phyloP scores from a whole-genome alignment of 495 filamentous ascomycete species.

The Penicillium silybi region DNA sequence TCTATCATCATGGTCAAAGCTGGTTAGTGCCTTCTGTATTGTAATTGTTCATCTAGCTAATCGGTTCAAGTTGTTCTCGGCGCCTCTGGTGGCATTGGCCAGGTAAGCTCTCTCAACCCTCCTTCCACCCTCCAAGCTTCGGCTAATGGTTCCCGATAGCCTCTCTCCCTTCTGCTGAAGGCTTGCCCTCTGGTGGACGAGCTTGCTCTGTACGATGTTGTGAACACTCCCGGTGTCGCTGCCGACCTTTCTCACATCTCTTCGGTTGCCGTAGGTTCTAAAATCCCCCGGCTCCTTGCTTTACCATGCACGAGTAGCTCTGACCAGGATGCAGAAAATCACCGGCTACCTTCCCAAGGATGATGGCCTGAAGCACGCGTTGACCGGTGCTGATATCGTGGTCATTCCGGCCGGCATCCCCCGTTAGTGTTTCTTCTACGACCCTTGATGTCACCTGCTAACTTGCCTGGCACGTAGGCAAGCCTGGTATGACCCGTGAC shows the following conservation, averaged over 20 bases:
- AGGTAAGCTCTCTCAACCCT: constrained; percentile 51
- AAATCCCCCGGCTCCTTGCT: not conserved
- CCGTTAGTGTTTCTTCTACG: constrained; percentile 57
- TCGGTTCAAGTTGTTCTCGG: constrained; percentile 77
- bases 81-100: constrained; percentile 96
- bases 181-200: constrained; percentile 78
- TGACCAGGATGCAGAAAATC: constrained; percentile 63
- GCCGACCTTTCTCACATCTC: constrained; percentile 98
- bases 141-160: constrained; percentile 49
- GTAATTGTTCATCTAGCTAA: not conserved
- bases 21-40: constrained; percentile 49
- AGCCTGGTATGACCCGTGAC: constrained; percentile 98
- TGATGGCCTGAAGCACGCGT: constrained; percentile 80
- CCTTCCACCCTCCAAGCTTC: not conserved
- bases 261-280: constrained; percentile 65
- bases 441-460: not conserved
- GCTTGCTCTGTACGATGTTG: constrained; percentile 96
- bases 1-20: constrained; percentile 83
- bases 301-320: not conserved
- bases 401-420: constrained; percentile 98
- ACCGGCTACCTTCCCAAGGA: constrained; percentile 85
- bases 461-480: constrained; percentile 55
- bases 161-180: constrained; percentile 93
- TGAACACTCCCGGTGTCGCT: constrained; percentile 94
- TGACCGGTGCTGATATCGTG: constrained; percentile 90